A percentile compares a stretch with the other conserved stretches of the same genome.
Evolutionary conservation across 495 filamentous ascomycete species (phyloP).

Genomic region (Penicillium flavigenum): DNA sequence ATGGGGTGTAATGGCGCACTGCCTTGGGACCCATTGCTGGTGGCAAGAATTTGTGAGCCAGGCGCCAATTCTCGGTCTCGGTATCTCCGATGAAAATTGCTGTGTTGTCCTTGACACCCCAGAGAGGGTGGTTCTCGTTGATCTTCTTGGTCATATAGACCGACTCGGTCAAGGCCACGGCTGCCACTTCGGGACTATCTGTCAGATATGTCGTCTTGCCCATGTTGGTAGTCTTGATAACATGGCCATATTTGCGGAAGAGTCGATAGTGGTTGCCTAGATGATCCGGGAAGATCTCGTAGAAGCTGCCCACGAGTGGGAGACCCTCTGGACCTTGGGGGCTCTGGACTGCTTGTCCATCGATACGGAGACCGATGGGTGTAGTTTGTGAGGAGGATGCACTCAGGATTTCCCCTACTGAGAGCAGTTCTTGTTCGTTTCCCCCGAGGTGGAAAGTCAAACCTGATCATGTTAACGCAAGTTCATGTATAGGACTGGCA

Average conservation of each 20-base stretch:
- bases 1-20: conserved; percentile 51
- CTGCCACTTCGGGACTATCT: conserved; percentile 44
- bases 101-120: conserved; percentile 46
- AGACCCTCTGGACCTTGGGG: conserved; percentile 49
- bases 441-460: conserved; percentile 37
- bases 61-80: conserved; percentile 44
- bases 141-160: conserved; percentile 55
- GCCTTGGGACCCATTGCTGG: conserved; percentile 54
- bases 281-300: conserved; percentile 58
- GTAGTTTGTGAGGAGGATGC: conserved; percentile 11
- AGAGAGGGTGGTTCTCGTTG: conserved; percentile 49
- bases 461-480: conserved; percentile 22
- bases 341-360: conserved; percentile 42
- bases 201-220: conserved; percentile 53
- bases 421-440: conserved; percentile 22
- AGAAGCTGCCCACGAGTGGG: conserved; percentile 52
- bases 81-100: conserved; percentile 56
- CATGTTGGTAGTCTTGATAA: conserved; percentile 57
- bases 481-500: background rate
- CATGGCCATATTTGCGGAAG: conserved; percentile 51
- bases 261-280: conserved; percentile 59
- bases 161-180: conserved; percentile 40
- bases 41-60: conserved; percentile 56
- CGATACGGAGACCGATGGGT: conserved; percentile 44
- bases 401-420: conserved; percentile 30